phyloP scores from a whole-genome alignment of 805 yeast species.

The Candida glaebosa region DNA sequence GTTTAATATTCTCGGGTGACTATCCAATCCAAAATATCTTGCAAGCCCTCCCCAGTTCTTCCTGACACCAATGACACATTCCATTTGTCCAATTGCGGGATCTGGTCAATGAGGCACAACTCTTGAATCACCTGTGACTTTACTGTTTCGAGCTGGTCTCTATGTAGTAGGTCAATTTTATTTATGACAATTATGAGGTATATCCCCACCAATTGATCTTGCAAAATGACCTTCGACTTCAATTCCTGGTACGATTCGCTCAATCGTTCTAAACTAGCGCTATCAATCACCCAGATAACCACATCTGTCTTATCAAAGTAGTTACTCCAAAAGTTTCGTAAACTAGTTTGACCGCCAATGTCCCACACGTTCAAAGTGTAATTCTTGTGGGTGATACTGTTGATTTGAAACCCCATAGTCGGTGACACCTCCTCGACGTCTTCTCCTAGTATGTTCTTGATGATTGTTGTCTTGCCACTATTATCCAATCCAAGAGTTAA shows the following conservation, averaged over 20 bases:
- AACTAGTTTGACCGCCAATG: slow-evolving; percentile 63
- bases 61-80: slow-evolving; percentile 31
- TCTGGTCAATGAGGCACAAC: slow-evolving; percentile 17
- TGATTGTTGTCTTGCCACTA: slow-evolving; percentile 87
- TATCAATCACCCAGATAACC: slow-evolving; percentile 84
- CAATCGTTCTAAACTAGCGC: slow-evolving; percentile 55
- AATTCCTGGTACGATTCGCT: slow-evolving; percentile 66
- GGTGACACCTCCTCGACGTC: slow-evolving; percentile 65
- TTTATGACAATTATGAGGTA: slow-evolving; percentile 68
- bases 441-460: slow-evolving; percentile 51
- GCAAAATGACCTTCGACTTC: slow-evolving; percentile 52
- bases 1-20: slow-evolving; percentile 14
- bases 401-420: slow-evolving; percentile 86
- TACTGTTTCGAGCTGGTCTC: slow-evolving; percentile 16
- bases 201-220: slow-evolving; percentile 68
- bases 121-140: slow-evolving; percentile 11
- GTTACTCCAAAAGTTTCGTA: slow-evolving; percentile 61
- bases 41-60: slow-evolving; percentile 28
- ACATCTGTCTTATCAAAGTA: slow-evolving; percentile 79
- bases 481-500: slow-evolving; percentile 83
- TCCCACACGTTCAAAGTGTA: slow-evolving; percentile 72
- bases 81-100: slow-evolving; percentile 23
- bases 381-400: slow-evolving; percentile 45
- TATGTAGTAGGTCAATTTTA: slow-evolving; percentile 60
- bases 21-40: slow-evolving; percentile 25